These are phyloP conservation scores for Gymnopilus dilepis DNA, from an alignment of 768 basidiomycete genomes.

Conservation along the genomic window DNA sequence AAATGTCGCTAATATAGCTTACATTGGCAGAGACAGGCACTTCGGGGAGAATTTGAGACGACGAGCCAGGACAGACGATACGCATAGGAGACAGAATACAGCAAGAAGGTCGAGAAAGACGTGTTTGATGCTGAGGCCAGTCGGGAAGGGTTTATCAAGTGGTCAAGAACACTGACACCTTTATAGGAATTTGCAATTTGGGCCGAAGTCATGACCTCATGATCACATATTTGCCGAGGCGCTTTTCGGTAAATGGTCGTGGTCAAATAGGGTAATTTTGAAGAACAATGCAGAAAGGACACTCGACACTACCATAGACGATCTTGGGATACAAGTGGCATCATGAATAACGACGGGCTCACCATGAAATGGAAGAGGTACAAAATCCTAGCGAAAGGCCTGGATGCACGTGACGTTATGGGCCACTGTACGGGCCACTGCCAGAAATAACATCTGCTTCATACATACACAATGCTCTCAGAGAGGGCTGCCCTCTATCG, in stretches of 20 bases:
- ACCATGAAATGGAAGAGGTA: too few species aligned
- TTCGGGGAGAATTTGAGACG: not conserved
- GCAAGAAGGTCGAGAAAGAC: not conserved
- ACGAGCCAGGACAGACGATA: conserved; percentile 15
- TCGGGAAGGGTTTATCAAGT: not conserved
- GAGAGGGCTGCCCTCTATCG: conserved; percentile 50
- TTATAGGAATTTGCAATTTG: conserved; percentile 21
- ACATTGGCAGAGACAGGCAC: not conserved
- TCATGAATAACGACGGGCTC: not conserved
- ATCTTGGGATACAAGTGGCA: not conserved
- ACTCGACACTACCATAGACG: not conserved
- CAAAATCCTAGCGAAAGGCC: not conserved
- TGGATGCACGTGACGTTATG: not conserved
- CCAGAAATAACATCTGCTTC: not conserved
- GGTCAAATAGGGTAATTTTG: not conserved
- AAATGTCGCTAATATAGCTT: not conserved
- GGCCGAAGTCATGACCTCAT: conserved; percentile 9
- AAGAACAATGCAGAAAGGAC: not conserved
- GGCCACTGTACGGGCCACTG: not conserved
- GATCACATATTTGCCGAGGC: not conserved
- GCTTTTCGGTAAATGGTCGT: not conserved
- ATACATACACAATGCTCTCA: conserved; percentile 32
- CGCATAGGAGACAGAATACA: conserved; percentile 8
- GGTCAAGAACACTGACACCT: conserved; percentile 6
- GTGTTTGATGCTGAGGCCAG: not conserved